Evolutionary conservation across 495 filamentous ascomycete species (phyloP).

Genomic region (Tuber microsphaerosporum): DNA sequence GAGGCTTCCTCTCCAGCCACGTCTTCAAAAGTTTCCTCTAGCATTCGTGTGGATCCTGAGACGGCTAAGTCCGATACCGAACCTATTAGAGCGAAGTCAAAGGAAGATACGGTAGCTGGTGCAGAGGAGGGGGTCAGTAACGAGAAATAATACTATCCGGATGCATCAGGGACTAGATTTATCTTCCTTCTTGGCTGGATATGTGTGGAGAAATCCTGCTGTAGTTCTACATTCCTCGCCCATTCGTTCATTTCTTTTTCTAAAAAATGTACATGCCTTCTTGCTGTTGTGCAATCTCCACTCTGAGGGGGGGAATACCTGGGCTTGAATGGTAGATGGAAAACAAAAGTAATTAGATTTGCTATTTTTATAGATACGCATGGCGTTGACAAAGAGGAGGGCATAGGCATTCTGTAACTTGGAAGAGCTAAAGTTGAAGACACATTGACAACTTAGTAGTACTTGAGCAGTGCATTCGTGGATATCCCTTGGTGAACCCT

Average conservation of each 20-base stretch:
- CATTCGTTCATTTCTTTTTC: not conserved
- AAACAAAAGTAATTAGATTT: not conserved
- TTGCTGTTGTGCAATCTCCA: not conserved
- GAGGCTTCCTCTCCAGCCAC: conserved; percentile 5
- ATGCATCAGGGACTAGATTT: not conserved
- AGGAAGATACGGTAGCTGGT: not conserved
- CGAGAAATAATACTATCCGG: not conserved
- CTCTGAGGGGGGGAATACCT: not conserved
- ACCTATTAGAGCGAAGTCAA: not conserved
- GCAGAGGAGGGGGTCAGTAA: not conserved
- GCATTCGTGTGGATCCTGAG: not conserved
- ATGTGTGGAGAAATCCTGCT: not conserved
- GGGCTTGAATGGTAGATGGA: not conserved
- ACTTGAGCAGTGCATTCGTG: not conserved
- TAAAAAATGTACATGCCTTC: not conserved
- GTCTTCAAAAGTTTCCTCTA: not conserved
- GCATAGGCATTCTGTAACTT: not conserved
- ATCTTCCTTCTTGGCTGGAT: not conserved
- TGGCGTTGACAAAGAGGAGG: not conserved
- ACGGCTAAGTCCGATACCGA: not conserved
- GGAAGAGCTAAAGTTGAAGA: not conserved
- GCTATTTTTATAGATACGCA: not conserved
- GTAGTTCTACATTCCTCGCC: not conserved
- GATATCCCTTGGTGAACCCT: not conserved
- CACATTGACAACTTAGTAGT: not conserved